These are phyloP conservation scores for Hippophae rhamnoides DNA, from an alignment of 306 rosid genomes.

Conservation along the genomic window DNA sequence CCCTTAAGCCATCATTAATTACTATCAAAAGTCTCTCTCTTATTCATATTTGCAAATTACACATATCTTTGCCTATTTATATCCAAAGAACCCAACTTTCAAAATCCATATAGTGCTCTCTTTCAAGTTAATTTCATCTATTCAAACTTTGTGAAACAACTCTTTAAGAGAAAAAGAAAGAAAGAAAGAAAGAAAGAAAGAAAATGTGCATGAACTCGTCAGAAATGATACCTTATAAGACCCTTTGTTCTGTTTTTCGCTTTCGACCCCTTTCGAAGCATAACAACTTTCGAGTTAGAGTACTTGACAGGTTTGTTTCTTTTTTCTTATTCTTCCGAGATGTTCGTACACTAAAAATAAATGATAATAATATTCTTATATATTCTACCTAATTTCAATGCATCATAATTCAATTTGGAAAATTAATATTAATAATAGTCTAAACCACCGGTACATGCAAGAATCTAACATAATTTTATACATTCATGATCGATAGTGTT, in stretches of 20 bases:
- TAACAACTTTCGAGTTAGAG: slow-evolving; percentile 27
- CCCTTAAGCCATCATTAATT: slow-evolving; percentile 69
- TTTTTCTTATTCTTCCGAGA: background rate
- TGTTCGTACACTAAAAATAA: no score
- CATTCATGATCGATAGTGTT: no score
- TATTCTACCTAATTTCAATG: background rate
- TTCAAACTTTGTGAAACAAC: background rate
- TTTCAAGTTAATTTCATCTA: background rate
- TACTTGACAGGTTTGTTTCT: slow-evolving; percentile 41
- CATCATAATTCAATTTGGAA: no score
- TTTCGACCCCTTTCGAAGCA: slow-evolving; percentile 29
- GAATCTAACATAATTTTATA: no score
- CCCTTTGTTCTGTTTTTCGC: slow-evolving; percentile 15
- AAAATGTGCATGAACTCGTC: slow-evolving; percentile 43
- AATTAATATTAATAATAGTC: no score
- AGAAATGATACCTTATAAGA: slow-evolving; percentile 12
- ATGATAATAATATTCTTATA: background rate
- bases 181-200: slow-evolving; percentile 10
- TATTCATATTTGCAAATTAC: slow-evolving; percentile 6
- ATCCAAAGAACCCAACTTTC: slow-evolving; percentile 22
- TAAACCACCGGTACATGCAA: no score
- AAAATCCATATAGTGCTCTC: slow-evolving; percentile 5
- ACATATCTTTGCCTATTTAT: slow-evolving; percentile 25
- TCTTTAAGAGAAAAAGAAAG: background rate
- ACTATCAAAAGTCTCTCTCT: slow-evolving; percentile 35